Evolutionary conservation across 495 filamentous ascomycete species (phyloP), one percentile per base, ranked within the genome.

Genomic region (Penicillium canariense): DNA sequence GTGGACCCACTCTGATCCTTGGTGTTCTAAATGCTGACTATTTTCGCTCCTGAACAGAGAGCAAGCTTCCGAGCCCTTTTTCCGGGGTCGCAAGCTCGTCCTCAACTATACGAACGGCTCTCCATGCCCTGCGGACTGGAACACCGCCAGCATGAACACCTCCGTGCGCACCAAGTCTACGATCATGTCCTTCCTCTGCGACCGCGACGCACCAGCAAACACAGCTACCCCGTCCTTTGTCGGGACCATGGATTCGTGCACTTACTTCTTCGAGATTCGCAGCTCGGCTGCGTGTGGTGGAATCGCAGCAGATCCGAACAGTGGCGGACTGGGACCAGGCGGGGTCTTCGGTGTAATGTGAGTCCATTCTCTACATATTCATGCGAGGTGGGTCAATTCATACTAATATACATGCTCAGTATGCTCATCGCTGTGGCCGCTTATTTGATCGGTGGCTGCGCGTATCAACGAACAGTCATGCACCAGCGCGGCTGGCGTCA

Each of bases 211-310:
- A 8, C 69, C 77, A 2, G 68, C 73, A 5, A 79, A 84, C 8
- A 81, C 84, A 23, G 81, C 87, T 14, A 82, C 84, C 12, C 67
- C 85, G 4, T 87, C 89, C 5, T 99, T 96, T 67, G 84, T 97
- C 45, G 90, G 88, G 52, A 82, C 87, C 18, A 86, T 87, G 70
- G 90, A 97, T 62, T 84, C 90, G 44, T 99, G 95, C 76, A 82
- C 89, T n/a, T 99, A 97, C 72, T 88, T 95, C 69, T 99, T 99
- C 73, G 91, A 96, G 68, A 83, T 91, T n/a, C 89, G 92, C 51
- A 91, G 90, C 40, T 80, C 81, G 40, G 85, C 90, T 34, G 93
- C 91, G 7, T 99, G 95, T 67, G 87, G 88, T 20, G 85, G 82
- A 28, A 77, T 85, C 10, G 80, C 81, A 28, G 63, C 63, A 68